phyloP scores from a whole-genome alignment of 202 grass and related monocot genomes.

The Miscanthus sacchariflorus region DNA sequence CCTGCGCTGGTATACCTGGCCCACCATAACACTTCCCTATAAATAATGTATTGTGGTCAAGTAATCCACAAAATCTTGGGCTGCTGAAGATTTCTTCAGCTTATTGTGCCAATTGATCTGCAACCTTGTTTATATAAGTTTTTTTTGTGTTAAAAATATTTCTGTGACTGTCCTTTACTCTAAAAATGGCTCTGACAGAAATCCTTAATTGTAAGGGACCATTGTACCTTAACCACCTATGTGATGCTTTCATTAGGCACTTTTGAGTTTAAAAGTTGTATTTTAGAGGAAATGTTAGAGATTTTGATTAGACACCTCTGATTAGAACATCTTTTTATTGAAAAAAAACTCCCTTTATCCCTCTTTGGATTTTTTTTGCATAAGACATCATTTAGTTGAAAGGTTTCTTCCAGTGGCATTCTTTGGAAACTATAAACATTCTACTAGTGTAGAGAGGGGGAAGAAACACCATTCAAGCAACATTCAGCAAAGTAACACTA shows the following conservation, averaged over 20 bases:
- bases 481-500: not conserved
- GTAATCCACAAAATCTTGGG: not conserved
- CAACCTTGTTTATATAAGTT: not conserved
- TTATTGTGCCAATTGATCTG: not conserved
- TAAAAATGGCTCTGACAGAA: not conserved
- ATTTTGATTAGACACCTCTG: not conserved
- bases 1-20: too few species aligned
- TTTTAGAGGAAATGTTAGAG: conserved; percentile 10
- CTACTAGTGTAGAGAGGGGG: not conserved
- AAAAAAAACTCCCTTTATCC: not conserved
- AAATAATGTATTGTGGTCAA: conserved; percentile 19
- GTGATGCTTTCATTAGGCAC: not conserved
- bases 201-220: not conserved
- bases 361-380: not conserved
- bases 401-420: not conserved
- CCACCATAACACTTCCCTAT: not conserved
- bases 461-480: not conserved
- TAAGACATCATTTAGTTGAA: not conserved
- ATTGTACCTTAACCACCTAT: not conserved
- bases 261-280: not conserved
- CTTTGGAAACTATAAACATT: conserved; percentile 6
- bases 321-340: not conserved
- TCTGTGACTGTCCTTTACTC: not conserved
- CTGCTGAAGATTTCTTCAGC: conserved; percentile 7
- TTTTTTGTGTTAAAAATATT: not conserved